These are phyloP conservation scores for Amanita molliuscula DNA, from an alignment of 768 basidiomycete species.

Conservation along the genomic window DNA sequence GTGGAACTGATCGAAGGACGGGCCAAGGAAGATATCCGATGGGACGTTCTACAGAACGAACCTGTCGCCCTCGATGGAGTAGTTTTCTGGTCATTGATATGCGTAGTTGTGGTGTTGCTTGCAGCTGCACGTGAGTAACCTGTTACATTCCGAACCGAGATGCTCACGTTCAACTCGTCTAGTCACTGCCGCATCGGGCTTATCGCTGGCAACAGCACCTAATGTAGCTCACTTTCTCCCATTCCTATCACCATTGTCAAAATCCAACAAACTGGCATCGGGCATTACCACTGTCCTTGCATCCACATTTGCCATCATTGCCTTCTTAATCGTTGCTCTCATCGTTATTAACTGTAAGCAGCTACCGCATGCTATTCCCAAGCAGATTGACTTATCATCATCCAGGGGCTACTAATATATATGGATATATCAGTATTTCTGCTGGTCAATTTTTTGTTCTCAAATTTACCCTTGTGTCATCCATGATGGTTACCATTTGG, in stretches of 20 bases:
- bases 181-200: conserved; percentile 66
- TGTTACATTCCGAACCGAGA: conserved; percentile 4
- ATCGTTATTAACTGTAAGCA: conserved; percentile 44
- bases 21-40: conserved; percentile 75
- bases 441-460: conserved; percentile 49
- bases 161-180: conserved; percentile 3
- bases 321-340: conserved; percentile 50
- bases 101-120: conserved; percentile 38
- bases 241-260: conserved; percentile 47
- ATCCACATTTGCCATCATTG: conserved; percentile 48
- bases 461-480: conserved; percentile 53
- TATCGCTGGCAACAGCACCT: conserved; percentile 60
- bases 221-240: conserved; percentile 63
- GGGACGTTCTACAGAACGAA: conserved; percentile 65
- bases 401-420: conserved; percentile 41
- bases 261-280: conserved; percentile 37
- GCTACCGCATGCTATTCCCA: conserved; percentile 2
- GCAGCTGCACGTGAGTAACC: conserved; percentile 48
- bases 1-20: conserved; percentile 66
- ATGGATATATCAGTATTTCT: conserved; percentile 54
- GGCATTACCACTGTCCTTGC: conserved; percentile 61
- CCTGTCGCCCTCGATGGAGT: conserved; percentile 32
- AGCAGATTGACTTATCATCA: conserved; percentile 7
- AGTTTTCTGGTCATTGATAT: conserved; percentile 50
- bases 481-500: conserved; percentile 46